A percentile compares a stretch with the other conserved stretches of the same genome.
Evolutionary conservation across 2,329 filamentous ascomycete genomes (phyloP).

Genomic region (Neonectria sp.): DNA sequence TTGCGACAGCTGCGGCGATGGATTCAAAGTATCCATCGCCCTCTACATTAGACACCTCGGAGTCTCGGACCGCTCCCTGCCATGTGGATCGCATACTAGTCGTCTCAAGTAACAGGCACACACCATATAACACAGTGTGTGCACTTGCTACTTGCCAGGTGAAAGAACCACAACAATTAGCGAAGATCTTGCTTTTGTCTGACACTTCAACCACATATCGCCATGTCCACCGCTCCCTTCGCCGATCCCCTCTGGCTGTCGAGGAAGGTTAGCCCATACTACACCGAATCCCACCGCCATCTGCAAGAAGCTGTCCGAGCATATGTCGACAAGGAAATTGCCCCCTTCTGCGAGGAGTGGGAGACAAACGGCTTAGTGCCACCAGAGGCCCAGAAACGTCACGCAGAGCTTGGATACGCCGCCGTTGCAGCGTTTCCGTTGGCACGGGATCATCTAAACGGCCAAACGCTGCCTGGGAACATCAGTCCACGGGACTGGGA

Average conservation of each 20-base stretch:
- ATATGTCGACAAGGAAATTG: conserved; percentile 21
- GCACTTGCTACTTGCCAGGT: not conserved
- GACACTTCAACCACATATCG: not conserved
- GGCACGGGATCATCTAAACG: not conserved
- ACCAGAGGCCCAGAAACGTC: conserved; percentile 19
- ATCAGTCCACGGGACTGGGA: conserved; percentile 60
- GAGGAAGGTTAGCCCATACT: conserved; percentile 26
- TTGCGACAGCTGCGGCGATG: not conserved
- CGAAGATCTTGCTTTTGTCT: not conserved
- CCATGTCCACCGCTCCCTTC: conserved; percentile 30
- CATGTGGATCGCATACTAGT: not conserved
- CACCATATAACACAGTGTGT: not conserved
- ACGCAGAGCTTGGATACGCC: conserved; percentile 22
- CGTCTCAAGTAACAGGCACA: not conserved
- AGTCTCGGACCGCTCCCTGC: not conserved
- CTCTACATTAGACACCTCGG: not conserved
- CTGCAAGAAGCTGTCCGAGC: conserved; percentile 31
- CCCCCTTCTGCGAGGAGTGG: conserved; percentile 24
- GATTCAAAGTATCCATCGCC: not conserved
- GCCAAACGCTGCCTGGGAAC: not conserved
- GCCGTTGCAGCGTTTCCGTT: conserved; percentile 20
- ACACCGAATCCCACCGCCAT: conserved; percentile 24
- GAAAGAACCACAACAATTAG: not conserved
- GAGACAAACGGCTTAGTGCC: conserved; percentile 17
- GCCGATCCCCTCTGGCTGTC: conserved; percentile 36